These are phyloP conservation scores for Poa pratensis DNA, from an alignment of 176 grass and related monocot genomes.

Conservation along the genomic window DNA sequence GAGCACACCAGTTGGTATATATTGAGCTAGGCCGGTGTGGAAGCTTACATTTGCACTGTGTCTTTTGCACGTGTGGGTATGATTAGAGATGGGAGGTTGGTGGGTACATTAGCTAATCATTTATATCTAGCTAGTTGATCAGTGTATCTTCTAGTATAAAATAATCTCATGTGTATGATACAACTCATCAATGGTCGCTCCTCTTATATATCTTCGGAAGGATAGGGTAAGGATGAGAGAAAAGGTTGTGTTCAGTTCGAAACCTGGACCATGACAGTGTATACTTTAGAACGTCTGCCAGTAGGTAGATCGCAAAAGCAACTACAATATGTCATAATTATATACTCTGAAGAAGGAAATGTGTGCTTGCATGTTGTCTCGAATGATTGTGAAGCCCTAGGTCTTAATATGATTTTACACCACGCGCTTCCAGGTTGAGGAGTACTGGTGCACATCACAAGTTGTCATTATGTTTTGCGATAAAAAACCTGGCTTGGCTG, in stretches of 20 bases:
- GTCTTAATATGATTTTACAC: too few relatives aligned
- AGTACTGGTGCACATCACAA: too few relatives aligned
- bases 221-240: neutral
- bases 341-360: too few relatives aligned
- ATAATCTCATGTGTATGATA: neutral
- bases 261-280: too few relatives aligned
- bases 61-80: neutral
- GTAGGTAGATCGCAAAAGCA: too few relatives aligned
- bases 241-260: neutral
- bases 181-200: neutral
- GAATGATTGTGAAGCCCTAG: too few relatives aligned
- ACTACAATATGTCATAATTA: too few relatives aligned
- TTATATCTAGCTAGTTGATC: neutral
- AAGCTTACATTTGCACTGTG: neutral
- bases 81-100: neutral
- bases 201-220: neutral
- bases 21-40: neutral
- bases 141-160: neutral
- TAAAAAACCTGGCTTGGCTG: too few relatives aligned
- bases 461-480: too few relatives aligned
- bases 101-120: neutral
- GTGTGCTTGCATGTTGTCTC: too few relatives aligned
- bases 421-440: too few relatives aligned
- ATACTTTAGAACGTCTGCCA: too few relatives aligned
- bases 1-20: neutral